These are phyloP conservation scores for Omphalotus guepiniiformis DNA, from an alignment of 768 basidiomycete species.

Conservation along the genomic window DNA sequence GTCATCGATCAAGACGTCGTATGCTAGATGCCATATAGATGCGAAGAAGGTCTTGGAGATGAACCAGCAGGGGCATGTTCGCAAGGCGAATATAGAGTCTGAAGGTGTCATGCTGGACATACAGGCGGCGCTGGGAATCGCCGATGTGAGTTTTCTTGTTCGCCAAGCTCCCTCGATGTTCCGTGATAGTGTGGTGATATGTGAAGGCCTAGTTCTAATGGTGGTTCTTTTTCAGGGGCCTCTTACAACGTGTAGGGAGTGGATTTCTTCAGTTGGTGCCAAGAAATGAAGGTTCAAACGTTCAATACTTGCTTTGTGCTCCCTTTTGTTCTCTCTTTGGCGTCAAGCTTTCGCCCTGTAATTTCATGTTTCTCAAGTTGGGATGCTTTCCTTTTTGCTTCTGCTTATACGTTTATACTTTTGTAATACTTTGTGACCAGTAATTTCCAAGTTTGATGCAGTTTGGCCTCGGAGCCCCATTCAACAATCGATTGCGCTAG, in stretches of 20 bases:
- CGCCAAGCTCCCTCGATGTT: not conserved
- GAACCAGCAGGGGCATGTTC: conserved; percentile 1
- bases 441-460: no score
- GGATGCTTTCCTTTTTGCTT: not conserved
- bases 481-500: not conserved
- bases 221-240: not conserved
- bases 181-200: not conserved
- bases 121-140: conserved; percentile 1
- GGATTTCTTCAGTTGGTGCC: conserved; percentile 1
- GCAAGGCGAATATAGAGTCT: conserved; percentile 3
- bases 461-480: no score
- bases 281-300: conserved; percentile 1
- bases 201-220: not conserved
- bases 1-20: not conserved
- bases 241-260: conserved; percentile 4
- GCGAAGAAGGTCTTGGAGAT: not conserved
- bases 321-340: not conserved
- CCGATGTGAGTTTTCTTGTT: conserved; percentile 1
- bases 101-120: conserved; percentile 6
- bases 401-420: not conserved
- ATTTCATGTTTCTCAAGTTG: no score
- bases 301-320: no score
- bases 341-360: not conserved
- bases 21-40: not conserved
- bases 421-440: no score